Evolutionary conservation across 1,139 yeast genomes (phyloP), one percentile per base, ranked within the genome.

Genomic region (Suhomyces yuchorum): DNA sequence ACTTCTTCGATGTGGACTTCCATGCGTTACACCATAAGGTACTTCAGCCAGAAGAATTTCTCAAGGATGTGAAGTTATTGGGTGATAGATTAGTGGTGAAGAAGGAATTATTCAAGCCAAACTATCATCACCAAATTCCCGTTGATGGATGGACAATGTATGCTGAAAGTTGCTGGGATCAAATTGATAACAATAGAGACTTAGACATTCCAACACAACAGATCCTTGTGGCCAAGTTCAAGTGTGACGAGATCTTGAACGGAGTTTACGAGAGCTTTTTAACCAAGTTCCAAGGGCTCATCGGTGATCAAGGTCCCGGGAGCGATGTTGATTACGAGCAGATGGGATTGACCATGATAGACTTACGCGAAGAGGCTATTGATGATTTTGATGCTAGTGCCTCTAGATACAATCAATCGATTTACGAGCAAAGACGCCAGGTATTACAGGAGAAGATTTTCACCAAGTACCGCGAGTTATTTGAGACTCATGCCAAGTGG

Each of bases 141-240:
- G 77, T 93, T 44, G 99, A 93, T 66, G 99, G 97, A 12, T 93
- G 99, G 98, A 81, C 95, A 4, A 71, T 91, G 68, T 93, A 93
- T 61, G 92, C 97, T 1, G 86, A 84, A 48, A 88, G 85, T 61
- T 85, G 96, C 55, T 93, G 99, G 99, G 85, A 87, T 44, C 97
- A 91, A 65, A 93, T 93, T 59, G 96, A 91, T 66, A 78, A 80
- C 51, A 93, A 93, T 68, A 92, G 90, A 67, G 99, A 93, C 63
- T 79, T 93, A 57, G 99, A 93, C 67, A 77, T 93, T 57, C 99
- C 99, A 22, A 92, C 98, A 0, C 99, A 93, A 64, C 99, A 93
- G 65, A 88, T 90, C 40, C 73, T 93, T 51, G 98, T 93, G 17
- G 96, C 99, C 4, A 83, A 93, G 57, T 93, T 90, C 70, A 84